Percentiles rank a stretch among this genome's conserved stretches.
These are phyloP conservation scores for Fonsecaea pugnacius DNA, from an alignment of 2,329 filamentous ascomycete species.

Conservation along the genomic window DNA sequence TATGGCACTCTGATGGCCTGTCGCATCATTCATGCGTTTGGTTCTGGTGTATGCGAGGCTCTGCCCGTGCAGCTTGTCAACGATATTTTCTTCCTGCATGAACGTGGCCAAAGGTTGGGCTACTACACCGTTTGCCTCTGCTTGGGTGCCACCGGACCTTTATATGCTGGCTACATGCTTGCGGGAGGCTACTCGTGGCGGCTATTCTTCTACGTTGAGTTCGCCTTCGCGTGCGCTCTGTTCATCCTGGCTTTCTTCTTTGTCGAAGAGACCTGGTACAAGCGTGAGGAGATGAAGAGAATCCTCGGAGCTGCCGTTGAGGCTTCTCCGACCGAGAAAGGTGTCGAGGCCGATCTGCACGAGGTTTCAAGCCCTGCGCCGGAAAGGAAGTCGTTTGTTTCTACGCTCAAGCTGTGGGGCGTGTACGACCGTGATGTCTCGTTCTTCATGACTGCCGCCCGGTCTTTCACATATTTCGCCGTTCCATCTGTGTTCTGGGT, in stretches of 20 bases:
- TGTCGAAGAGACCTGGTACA: slow-evolving; percentile 64
- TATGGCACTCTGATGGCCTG: slow-evolving; percentile 50
- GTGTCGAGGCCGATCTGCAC: slow-evolving; percentile 40
- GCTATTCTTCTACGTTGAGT: slow-evolving; percentile 65
- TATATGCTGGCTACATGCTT: slow-evolving; percentile 67
- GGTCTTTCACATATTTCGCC: slow-evolving; percentile 55
- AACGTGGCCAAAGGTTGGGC: slow-evolving; percentile 57
- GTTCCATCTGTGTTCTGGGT: slow-evolving; percentile 58
- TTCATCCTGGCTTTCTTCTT: slow-evolving; percentile 60
- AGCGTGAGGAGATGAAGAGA: slow-evolving; percentile 30
- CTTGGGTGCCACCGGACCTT: slow-evolving; percentile 48
- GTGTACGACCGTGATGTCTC: slow-evolving; percentile 49
- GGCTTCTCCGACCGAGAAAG: slow-evolving; percentile 25
- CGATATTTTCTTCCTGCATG: slow-evolving; percentile 55
- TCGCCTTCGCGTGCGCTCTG: slow-evolving; percentile 56
- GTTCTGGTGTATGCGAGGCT: slow-evolving; percentile 53
- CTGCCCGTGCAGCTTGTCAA: slow-evolving; percentile 55
- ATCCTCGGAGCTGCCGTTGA: slow-evolving; percentile 22
- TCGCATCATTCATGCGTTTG: slow-evolving; percentile 50
- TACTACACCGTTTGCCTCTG: slow-evolving; percentile 59
- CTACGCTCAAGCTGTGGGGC: slow-evolving; percentile 52
- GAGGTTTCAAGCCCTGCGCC: slow-evolving; percentile 41
- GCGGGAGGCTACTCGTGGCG: slow-evolving; percentile 62
- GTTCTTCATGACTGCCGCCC: slow-evolving; percentile 53
- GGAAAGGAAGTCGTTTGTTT: slow-evolving; percentile 47